Conservation (phyloP, 2,329 filamentous ascomycete species). For the Fonsecaea erecta region DNA sequence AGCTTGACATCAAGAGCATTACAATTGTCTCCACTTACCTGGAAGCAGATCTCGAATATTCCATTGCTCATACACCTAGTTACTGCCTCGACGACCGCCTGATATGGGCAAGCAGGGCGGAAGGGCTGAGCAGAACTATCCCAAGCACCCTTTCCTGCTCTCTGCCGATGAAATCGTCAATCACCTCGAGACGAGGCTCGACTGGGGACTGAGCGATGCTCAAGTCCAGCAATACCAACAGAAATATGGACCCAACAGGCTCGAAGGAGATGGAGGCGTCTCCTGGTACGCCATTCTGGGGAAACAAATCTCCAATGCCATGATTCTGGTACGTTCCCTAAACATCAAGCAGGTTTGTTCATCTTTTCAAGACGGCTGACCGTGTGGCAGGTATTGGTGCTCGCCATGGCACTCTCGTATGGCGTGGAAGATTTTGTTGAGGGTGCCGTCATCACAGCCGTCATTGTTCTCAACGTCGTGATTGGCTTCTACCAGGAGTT, state of each 20-base stretch:
- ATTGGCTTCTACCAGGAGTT: constrained; percentile 66
- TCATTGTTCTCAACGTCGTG: constrained; percentile 62
- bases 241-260: constrained; percentile 57
- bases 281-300: constrained; percentile 56
- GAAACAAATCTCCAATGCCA: constrained; percentile 60
- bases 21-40: background rate
- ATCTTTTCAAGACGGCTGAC: constrained; percentile 15
- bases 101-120: constrained; percentile 31
- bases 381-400: constrained; percentile 57
- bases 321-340: constrained; percentile 53
- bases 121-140: constrained; percentile 39
- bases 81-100: constrained; percentile 8
- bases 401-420: constrained; percentile 70
- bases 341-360: constrained; percentile 23
- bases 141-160: constrained; percentile 44
- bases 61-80: background rate
- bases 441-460: constrained; percentile 62
- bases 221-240: constrained; percentile 52
- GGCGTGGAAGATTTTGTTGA: constrained; percentile 63
- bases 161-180: constrained; percentile 47
- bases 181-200: constrained; percentile 53
- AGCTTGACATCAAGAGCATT: background rate
- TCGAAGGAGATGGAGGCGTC: constrained; percentile 52
- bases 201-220: constrained; percentile 52
- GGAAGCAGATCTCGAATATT: background rate